Base-by-base conservation (phyloP, 2,329 filamentous ascomycete genomes). In the Nothophoma quercina region DNA sequence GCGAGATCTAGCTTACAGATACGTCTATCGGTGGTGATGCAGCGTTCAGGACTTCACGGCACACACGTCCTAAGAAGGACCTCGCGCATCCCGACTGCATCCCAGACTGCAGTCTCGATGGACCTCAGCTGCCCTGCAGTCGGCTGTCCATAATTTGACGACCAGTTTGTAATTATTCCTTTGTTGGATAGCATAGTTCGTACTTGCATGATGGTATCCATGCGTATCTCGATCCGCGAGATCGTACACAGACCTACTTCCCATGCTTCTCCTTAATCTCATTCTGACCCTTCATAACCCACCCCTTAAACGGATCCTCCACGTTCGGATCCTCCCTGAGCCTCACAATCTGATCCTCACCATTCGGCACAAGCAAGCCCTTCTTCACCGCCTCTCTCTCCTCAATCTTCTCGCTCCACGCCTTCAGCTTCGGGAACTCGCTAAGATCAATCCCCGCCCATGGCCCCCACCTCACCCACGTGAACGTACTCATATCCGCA, bases 401-500 rank as follows among this genome's bases (percentile, higher is more conserved):
- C 36, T 62, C 61, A 56, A 67, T 60, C 47, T 32, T 51, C 51
- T 81, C 79, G 57, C 83, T 74, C 83, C 82, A 85, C 64, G 78
- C 75, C 54, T 81, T 64, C 58, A 85, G 30, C 60, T 81, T 76
- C 21, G 81, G 82, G 67, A 84, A 95, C 56, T 91, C 85, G 0
- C 84, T 77, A 40, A 93, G 81, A 33, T 90, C 83, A 30, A 90
- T 71, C 3, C 87, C 86, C 0, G 81, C 78, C 78, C 86, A 84
- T 3, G 77, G 73, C 2, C 82, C 77, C n/a, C 74, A 75, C 4
- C 85, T 78, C 7, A 93, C 83, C 90, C 90, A 95, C 15, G 89
- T 88, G 83, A 88, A 91, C 67, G 83, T 84, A 79, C 55, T 95
- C 0, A 68, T 89, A 71, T 96, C 91, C 1, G 90, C 91, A 60